Evolutionary conservation across 1,284 basidiomycete genomes (phyloP).

Genomic region (Mycena sp.): DNA sequence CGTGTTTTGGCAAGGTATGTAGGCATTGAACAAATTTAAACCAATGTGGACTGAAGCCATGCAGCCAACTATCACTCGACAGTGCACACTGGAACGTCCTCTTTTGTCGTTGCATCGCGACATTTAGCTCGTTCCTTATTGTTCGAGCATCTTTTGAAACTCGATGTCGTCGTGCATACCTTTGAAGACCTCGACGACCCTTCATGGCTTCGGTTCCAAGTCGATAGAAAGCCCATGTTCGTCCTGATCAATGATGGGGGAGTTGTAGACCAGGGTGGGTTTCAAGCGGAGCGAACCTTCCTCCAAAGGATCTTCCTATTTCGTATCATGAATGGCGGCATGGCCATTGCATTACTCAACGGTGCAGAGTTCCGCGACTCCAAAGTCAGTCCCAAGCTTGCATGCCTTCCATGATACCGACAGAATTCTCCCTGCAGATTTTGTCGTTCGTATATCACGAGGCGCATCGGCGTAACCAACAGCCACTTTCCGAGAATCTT

Average conservation of each 20-base stretch:
- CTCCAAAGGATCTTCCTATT: slow-evolving; percentile 60
- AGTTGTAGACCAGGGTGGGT: slow-evolving; percentile 27
- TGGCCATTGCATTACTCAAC: slow-evolving; percentile 61
- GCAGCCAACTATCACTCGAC: slow-evolving; percentile 54
- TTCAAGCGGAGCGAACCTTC: slow-evolving; percentile 47
- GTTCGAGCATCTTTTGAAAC: slow-evolving; percentile 56
- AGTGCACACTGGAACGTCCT: slow-evolving; percentile 46
- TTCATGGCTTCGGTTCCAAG: slow-evolving; percentile 57
- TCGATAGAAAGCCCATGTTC: slow-evolving; percentile 69
- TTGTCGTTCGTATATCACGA: slow-evolving; percentile 51
- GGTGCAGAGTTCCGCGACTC: slow-evolving; percentile 67
- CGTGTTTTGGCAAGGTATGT: slow-evolving; percentile 67
- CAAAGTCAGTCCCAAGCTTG: slow-evolving; percentile 54
- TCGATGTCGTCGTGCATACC: slow-evolving; percentile 48
- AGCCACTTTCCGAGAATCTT: slow-evolving; percentile 3
- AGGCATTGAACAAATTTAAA: not conserved
- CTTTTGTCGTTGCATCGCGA: slow-evolving; percentile 54
- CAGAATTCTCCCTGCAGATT: slow-evolving; percentile 53
- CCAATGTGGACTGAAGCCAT: not conserved
- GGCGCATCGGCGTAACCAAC: slow-evolving; percentile 42
- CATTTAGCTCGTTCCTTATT: slow-evolving; percentile 61
- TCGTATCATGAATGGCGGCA: slow-evolving; percentile 53
- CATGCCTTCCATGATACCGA: not conserved
- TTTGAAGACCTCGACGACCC: slow-evolving; percentile 58
- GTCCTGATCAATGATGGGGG: slow-evolving; percentile 66